These are phyloP conservation scores for Neonectria coccinea DNA, from an alignment of 2,329 filamentous ascomycete genomes.

Conservation along the genomic window DNA sequence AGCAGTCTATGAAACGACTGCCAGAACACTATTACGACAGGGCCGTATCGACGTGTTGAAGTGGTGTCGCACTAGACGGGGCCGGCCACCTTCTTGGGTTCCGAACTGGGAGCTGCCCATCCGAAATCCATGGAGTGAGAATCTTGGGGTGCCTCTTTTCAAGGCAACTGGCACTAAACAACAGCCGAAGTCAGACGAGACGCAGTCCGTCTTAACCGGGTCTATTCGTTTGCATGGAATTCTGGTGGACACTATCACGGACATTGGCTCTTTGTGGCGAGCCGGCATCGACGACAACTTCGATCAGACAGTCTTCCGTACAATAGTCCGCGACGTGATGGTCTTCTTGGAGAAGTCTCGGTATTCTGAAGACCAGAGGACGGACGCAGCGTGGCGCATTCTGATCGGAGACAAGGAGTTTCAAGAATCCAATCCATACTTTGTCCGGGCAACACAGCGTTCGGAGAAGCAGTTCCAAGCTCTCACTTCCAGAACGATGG, in stretches of 20 bases:
- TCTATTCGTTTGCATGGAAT: slow-evolving; percentile 14
- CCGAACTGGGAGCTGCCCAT: slow-evolving; percentile 16
- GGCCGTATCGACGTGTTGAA: slow-evolving; percentile 17
- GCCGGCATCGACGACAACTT: slow-evolving; percentile 14
- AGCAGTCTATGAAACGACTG: slow-evolving; percentile 13
- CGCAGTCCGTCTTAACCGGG: background rate
- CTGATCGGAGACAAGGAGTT: slow-evolving; percentile 27
- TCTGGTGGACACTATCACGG: slow-evolving; percentile 13
- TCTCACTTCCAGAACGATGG: slow-evolving; percentile 6
- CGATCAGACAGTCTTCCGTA: slow-evolving; percentile 9
- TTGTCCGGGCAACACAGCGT: slow-evolving; percentile 18
- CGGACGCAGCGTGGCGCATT: slow-evolving; percentile 17
- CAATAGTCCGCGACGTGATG: background rate
- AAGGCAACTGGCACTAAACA: slow-evolving; percentile 12
- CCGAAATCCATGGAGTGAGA: slow-evolving; percentile 17
- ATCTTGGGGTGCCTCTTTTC: slow-evolving; percentile 14
- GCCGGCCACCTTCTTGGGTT: slow-evolving; percentile 16
- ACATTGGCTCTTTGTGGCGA: slow-evolving; percentile 17
- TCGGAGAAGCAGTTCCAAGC: slow-evolving; percentile 11
- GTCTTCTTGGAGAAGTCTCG: slow-evolving; percentile 11
- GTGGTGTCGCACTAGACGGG: slow-evolving; percentile 14
- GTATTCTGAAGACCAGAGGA: slow-evolving; percentile 15
- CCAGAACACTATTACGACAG: slow-evolving; percentile 13
- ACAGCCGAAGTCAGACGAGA: background rate
- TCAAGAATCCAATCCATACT: slow-evolving; percentile 13